These are phyloP conservation scores for Heimioporus sp. DNA, from an alignment of 768 basidiomycete genomes.

Conservation along the genomic window DNA sequence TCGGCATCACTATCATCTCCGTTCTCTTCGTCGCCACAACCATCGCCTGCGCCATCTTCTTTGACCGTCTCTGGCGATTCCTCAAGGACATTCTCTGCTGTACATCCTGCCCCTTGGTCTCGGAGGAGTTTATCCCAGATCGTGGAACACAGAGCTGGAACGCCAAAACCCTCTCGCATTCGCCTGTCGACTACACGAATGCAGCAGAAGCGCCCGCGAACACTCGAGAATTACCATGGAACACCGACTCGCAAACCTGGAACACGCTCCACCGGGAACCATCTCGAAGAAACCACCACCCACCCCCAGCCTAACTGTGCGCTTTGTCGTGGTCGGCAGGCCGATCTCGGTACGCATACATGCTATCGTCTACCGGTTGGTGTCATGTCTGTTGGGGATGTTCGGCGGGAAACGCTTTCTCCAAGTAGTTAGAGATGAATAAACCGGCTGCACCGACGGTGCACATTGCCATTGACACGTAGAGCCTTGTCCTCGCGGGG, in stretches of 20 bases:
- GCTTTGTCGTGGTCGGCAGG: constrained; percentile 9
- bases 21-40: constrained; percentile 55
- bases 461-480: constrained; percentile 48
- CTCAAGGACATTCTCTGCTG: constrained; percentile 49
- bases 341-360: constrained; percentile 10
- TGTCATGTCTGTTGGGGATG: background rate
- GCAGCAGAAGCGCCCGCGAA: background rate
- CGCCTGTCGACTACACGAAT: constrained; percentile 7
- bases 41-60: constrained; percentile 61
- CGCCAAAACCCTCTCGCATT: too few relatives aligned
- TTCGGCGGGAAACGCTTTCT: constrained; percentile 36
- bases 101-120: constrained; percentile 29
- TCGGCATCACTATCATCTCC: constrained; percentile 65
- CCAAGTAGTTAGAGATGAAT: constrained; percentile 49
- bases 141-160: constrained; percentile 47
- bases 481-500: constrained; percentile 51
- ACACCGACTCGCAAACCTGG: constrained; percentile 11
- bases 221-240: constrained; percentile 26
- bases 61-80: constrained; percentile 70
- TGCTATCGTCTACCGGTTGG: background rate
- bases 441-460: constrained; percentile 47
- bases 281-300: background rate
- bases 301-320: constrained; percentile 1
- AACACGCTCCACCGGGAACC: constrained; percentile 18
- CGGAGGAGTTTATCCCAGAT: constrained; percentile 62